Evolutionary conservation across 176 grass and related monocot species (phyloP), one percentile per base, ranked within the genome.

Genomic region (Phoenix dactylifera): DNA sequence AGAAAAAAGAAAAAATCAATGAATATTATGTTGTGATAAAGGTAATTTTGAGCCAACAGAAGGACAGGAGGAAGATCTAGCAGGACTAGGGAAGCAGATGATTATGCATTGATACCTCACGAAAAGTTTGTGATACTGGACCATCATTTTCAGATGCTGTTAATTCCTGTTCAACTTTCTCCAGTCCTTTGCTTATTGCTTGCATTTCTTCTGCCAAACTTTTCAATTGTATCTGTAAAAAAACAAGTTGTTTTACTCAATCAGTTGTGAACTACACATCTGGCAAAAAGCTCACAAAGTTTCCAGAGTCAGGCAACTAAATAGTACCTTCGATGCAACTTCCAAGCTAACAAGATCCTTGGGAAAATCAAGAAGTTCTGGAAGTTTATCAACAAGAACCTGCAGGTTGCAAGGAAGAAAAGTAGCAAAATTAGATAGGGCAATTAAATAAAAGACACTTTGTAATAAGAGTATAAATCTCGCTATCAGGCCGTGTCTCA

Each of bases 151-250:
- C 93, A 58, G 87, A 97, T 75, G 74, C 76, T 58, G 84, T 88
- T 70, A 97, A 72, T 78, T 97, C 93, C 70, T 97, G 84, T 67
- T 97, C 93, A 77, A 97, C 87, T 76, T 97, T 97, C 63, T 97
- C 93, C 1, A 97, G 87, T 58, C 87, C 93, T 85, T 92, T 97
- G 73, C 80, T 91, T 80, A 97, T 61, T 53, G 93, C 93, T 74
- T 97, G 93, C 93, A 97, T 97, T 88, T 97, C 93, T 73, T 97
- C 93, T 64, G 93, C 93, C 69, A 97, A 80, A 50, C 70, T 77
- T 81, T 97, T 97, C 62, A 97, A 74, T 73, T 97, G 93, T 82
- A 97, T 83, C 93, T 97, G 84, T 39, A 67, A 50, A 63, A 14
- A 67, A 18, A 85, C 64, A 35, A 85, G 16, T 82, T 63, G 51